Evolutionary conservation across 148 eudicot genomes (phyloP), one percentile per base, ranked within the genome.

Genomic region (Camellia japonica): DNA sequence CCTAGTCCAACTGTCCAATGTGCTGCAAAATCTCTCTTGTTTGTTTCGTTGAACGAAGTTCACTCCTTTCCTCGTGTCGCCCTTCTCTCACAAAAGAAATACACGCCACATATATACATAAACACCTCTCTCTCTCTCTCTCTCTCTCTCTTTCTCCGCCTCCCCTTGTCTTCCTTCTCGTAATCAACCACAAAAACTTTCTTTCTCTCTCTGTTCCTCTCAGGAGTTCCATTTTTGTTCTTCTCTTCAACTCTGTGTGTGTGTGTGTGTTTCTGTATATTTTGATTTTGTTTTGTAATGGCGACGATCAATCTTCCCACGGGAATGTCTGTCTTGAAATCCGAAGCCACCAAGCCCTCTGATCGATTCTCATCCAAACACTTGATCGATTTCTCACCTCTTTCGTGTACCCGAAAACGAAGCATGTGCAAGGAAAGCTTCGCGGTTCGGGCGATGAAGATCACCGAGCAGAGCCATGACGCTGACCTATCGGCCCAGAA

Each of bases 381-480:
- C 20, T 52, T 81, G 73, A 79, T 65, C 55, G 91, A 86, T 3
- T 43, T 78, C 14, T 80, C 80, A 41, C 76, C 68, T 68, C 20
- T 19, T 16, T 71, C 47, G 7, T 18, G 42, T 14, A 66, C 54
- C 76, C n/a, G 23, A 19, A 86, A 74, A 65, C 80, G 81, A 47
- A 82, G 88, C 80, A 63, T 71, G 52, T 85, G 79, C 47, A 85
- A 68, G 68, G 77, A 69, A 12, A 47, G 14, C 23, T 62, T 80
- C 41, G n/a, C 74, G 42, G 91, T 88, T 78, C 84, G 87, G 71
- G 86, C 92, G 9, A 86, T 84, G 68, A 87, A 77, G 69, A 68
- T 83, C 51, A 61, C 82, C 69, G 89, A 87, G 60, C 78, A 79
- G 52, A 80, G 75, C 10, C 71, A 60, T 15, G 61, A 46, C 64